Evolutionary conservation across 441 rosid genomes (phyloP).

Genomic region (Brassica balearica): DNA sequence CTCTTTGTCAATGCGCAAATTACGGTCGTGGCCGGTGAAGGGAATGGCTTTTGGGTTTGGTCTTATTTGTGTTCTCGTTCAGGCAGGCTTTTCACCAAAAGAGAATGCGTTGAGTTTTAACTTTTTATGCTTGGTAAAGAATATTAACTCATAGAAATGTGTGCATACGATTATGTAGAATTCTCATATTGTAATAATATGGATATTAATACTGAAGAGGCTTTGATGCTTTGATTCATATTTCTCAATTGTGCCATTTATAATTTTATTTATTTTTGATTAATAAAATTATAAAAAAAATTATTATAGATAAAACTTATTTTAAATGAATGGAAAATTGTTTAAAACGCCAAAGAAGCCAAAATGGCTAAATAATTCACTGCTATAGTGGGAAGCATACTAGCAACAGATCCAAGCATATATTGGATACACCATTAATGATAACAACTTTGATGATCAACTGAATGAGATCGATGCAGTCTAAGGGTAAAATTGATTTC

Average conservation of each 20-base stretch:
- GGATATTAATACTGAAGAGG: background rate
- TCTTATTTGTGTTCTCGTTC: slow-evolving; percentile 6
- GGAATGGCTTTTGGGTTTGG: slow-evolving; percentile 22
- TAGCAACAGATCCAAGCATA: background rate
- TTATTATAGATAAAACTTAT: background rate
- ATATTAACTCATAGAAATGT: slow-evolving; percentile 3
- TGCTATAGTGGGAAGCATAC: background rate
- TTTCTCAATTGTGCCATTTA: background rate
- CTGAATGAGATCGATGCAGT: background rate
- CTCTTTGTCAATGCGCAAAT: slow-evolving; percentile 56
- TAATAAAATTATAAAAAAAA: background rate
- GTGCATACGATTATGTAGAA: background rate
- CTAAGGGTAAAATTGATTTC: background rate
- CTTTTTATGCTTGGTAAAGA: slow-evolving; percentile 12
- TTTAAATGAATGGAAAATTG: background rate
- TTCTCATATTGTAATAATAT: background rate
- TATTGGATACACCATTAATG: background rate
- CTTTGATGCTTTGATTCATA: background rate
- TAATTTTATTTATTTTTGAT: background rate
- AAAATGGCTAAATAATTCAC: background rate
- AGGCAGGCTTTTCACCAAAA: background rate
- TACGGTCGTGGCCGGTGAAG: slow-evolving; percentile 53
- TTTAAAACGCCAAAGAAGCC: background rate
- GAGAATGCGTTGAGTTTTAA: background rate
- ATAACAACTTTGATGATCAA: background rate